phyloP scores from a whole-genome alignment of 768 basidiomycete genomes.

The Russula griseocarnosa region DNA sequence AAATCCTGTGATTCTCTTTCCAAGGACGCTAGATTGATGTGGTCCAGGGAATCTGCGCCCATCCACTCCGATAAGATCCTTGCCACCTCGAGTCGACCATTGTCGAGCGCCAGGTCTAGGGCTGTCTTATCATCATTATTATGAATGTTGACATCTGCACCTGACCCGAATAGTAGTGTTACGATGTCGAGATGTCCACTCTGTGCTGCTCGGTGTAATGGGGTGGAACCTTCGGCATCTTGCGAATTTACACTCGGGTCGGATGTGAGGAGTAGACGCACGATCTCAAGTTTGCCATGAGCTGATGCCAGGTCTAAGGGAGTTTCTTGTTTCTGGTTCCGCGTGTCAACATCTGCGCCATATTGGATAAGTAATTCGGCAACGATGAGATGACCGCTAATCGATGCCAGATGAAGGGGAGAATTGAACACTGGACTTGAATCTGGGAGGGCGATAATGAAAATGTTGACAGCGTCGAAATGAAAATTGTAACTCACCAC shows the following conservation, averaged over 20 bases:
- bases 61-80: neutral
- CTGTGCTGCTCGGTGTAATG: neutral
- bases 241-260: neutral
- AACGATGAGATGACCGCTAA: neutral
- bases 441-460: neutral
- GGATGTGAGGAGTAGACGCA: neutral
- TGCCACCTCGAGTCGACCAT: neutral
- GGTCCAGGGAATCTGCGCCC: neutral
- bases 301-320: neutral
- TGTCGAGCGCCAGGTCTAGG: neutral
- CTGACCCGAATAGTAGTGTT: neutral
- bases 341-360: neutral
- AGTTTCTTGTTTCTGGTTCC: neutral
- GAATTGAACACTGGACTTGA: no score
- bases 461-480: neutral
- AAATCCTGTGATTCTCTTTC: neutral
- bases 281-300: neutral
- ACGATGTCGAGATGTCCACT: neutral
- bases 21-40: neutral
- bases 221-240: neutral
- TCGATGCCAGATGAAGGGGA: neutral
- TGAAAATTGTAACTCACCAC: neutral
- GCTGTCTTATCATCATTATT: neutral
- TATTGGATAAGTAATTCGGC: neutral
- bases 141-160: neutral